phyloP scores from a whole-genome alignment of 805 yeast genomes.

The Hanseniaspora osmophila region DNA sequence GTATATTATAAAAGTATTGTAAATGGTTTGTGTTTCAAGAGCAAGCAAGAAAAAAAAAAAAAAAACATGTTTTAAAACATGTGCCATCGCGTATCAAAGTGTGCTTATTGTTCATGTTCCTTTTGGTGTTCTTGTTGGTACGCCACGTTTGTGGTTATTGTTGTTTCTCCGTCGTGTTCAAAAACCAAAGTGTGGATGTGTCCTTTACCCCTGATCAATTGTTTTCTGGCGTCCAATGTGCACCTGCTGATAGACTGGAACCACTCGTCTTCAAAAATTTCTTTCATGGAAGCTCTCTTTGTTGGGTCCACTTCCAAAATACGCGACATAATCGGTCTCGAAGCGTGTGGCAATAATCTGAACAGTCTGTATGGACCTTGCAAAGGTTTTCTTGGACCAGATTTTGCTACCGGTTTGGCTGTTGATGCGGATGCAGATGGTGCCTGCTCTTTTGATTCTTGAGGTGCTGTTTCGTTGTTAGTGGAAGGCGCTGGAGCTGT shows the following conservation, averaged over 20 bases:
- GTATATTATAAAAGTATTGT: too few relatives aligned
- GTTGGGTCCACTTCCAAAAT: slow-evolving; percentile 51
- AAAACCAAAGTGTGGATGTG: slow-evolving; percentile 37
- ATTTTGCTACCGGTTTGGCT: too few relatives aligned
- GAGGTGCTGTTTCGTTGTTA: background rate
- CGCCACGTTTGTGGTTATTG: slow-evolving; percentile 1
- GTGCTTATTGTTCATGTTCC: background rate
- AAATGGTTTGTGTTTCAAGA: background rate
- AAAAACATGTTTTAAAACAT: background rate
- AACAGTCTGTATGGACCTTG: slow-evolving; percentile 75
- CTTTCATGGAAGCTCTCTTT: slow-evolving; percentile 52
- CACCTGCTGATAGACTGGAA: slow-evolving; percentile 47
- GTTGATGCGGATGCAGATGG: too few relatives aligned
- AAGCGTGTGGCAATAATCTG: slow-evolving; percentile 71
- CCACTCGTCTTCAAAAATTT: slow-evolving; percentile 60
- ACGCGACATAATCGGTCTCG: slow-evolving; percentile 57
- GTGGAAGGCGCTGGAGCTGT: too few relatives aligned
- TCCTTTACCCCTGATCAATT: slow-evolving; percentile 29
- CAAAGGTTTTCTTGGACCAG: slow-evolving; percentile 30
- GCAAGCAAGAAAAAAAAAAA: background rate
- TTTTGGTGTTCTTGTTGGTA: background rate
- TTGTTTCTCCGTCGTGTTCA: slow-evolving; percentile 27
- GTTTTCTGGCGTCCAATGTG: slow-evolving; percentile 32
- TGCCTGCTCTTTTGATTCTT: background rate
- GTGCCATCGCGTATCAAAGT: too few relatives aligned